A percentile compares a stretch with the other conserved stretches of the same genome.
phyloP scores from a whole-genome alignment of 257 asterid species.

The Solanum medicagineum region DNA sequence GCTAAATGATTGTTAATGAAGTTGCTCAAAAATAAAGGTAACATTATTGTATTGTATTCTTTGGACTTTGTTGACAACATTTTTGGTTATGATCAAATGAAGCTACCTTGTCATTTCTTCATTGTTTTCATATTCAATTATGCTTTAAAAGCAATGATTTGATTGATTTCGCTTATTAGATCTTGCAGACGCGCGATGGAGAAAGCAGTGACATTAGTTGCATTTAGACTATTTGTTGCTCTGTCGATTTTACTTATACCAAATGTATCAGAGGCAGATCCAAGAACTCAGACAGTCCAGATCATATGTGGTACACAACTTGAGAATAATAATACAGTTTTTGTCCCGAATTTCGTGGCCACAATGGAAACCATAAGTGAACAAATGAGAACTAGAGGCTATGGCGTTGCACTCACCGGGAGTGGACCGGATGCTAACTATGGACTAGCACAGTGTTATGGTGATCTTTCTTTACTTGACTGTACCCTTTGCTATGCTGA shows the following conservation, averaged over 20 bases:
- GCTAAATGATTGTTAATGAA: not conserved
- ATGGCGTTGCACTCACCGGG: conserved; percentile 36
- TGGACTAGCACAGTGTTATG: conserved; percentile 71
- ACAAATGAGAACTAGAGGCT: conserved; percentile 47
- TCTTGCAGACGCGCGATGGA: conserved; percentile 7
- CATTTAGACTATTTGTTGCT: not conserved
- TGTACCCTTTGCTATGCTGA: conserved; percentile 67
- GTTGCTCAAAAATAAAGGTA: not conserved
- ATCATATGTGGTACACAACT: conserved; percentile 32
- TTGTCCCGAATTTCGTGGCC: conserved; percentile 46
- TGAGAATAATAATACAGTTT: conserved; percentile 42
- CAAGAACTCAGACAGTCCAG: conserved; percentile 42
- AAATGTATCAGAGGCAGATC: conserved; percentile 27
- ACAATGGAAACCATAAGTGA: conserved; percentile 59
- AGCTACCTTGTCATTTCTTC: not conserved
- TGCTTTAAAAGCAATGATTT: not conserved
- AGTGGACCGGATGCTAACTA: conserved; percentile 44
- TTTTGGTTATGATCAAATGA: not conserved
- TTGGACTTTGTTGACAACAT: not conserved
- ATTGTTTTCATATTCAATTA: not conserved
- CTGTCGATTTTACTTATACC: conserved; percentile 23
- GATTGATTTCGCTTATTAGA: not conserved
- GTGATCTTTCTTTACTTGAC: conserved; percentile 66
- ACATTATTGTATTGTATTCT: not conserved
- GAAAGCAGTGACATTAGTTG: not conserved